These are phyloP conservation scores for Melampsora larici-populina DNA, from an alignment of 1,284 basidiomycete species.

Conservation along the genomic window DNA sequence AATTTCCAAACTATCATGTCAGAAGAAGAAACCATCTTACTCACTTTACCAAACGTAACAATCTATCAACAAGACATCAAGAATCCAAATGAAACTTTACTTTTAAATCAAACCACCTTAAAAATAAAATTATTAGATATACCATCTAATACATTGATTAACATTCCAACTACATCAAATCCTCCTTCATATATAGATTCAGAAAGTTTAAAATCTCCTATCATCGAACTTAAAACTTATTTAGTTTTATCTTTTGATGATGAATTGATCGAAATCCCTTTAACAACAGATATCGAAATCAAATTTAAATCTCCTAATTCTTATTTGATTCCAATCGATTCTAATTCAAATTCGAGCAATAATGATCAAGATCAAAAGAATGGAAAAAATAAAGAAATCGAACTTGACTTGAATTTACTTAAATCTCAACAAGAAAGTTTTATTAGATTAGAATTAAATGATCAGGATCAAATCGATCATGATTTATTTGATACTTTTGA, in stretches of 20 bases:
- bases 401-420: background rate
- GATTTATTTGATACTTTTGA: conserved; percentile 28
- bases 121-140: conserved; percentile 31
- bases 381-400: background rate
- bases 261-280: conserved; percentile 38
- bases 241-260: conserved; percentile 33
- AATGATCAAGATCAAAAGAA: background rate
- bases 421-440: background rate
- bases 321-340: conserved; percentile 17
- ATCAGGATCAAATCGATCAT: background rate
- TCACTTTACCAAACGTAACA: background rate
- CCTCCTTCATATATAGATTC: background rate
- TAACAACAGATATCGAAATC: conserved; percentile 5
- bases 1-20: background rate
- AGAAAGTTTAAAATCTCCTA: background rate
- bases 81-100: background rate
- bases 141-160: conserved; percentile 16
- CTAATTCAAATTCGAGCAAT: background rate
- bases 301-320: conserved; percentile 4
- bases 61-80: background rate
- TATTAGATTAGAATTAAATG: conserved; percentile 7
- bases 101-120: conserved; percentile 4
- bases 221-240: conserved; percentile 13
- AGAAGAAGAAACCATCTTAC: background rate
- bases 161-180: conserved; percentile 10